Conservation (phyloP, 2,329 filamentous ascomycete species). For the Emergomyces pasteurianus region DNA sequence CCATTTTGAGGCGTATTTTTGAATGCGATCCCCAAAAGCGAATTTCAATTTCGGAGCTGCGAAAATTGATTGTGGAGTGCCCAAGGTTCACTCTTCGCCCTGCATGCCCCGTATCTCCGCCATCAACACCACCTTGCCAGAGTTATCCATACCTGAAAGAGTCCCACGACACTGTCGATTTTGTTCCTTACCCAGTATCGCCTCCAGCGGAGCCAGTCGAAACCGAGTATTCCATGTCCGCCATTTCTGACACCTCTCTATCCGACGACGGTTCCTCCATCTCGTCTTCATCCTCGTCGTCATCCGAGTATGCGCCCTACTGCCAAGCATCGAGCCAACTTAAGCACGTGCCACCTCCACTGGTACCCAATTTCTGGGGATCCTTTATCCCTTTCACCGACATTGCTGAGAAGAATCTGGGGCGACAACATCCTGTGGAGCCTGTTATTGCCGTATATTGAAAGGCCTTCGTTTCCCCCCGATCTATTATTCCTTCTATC, state of each 20-base stretch:
- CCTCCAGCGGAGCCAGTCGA: constrained; percentile 24
- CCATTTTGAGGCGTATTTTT: constrained; percentile 78
- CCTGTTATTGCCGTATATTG: constrained; percentile 14
- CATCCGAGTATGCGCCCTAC: constrained; percentile 20
- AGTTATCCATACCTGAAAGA: constrained; percentile 22
- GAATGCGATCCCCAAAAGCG: constrained; percentile 71
- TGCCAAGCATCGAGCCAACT: constrained; percentile 17
- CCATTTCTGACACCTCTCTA: constrained; percentile 28
- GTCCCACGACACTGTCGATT: constrained; percentile 23
- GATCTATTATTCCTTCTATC: constrained; percentile 1
- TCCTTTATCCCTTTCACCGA: constrained; percentile 17
- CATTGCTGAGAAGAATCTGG: constrained; percentile 19
- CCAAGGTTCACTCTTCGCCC: constrained; percentile 51
- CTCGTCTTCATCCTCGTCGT: constrained; percentile 20
- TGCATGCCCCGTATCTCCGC: constrained; percentile 3
- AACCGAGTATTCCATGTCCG: constrained; percentile 28
- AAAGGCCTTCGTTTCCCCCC: constrained; percentile 1
- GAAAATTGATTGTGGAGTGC: constrained; percentile 64
- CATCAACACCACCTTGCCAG: constrained; percentile 22
- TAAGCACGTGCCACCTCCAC: constrained; percentile 17
- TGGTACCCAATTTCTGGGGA: constrained; percentile 17
- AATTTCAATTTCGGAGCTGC: constrained; percentile 70
- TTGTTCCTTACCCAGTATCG: constrained; percentile 25
- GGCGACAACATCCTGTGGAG: constrained; percentile 17
- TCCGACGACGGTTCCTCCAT: constrained; percentile 26